These are phyloP conservation scores for Suillus weaverae DNA, from an alignment of 768 basidiomycete genomes.

Conservation along the genomic window DNA sequence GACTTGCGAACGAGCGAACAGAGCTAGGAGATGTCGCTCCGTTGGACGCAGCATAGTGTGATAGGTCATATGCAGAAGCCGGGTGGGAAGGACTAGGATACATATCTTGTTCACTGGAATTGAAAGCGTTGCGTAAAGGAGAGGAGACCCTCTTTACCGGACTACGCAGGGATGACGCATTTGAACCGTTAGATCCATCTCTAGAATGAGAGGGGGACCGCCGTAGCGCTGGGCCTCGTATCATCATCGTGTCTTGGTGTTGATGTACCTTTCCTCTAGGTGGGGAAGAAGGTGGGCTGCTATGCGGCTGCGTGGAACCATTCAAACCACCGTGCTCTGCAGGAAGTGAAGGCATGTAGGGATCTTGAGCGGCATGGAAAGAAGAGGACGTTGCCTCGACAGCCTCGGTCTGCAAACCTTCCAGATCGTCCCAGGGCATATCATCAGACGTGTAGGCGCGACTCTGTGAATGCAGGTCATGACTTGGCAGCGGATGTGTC, in stretches of 20 bases:
- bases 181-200: conserved; percentile 12
- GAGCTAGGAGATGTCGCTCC: conserved; percentile 27
- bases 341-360: not conserved
- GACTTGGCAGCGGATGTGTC: not conserved
- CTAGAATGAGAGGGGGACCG: conserved; percentile 13
- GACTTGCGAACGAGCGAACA: conserved; percentile 21
- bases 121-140: conserved; percentile 14
- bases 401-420: conserved; percentile 6
- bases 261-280: conserved; percentile 6
- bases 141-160: conserved; percentile 17
- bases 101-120: conserved; percentile 7
- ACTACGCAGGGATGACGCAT: conserved; percentile 11
- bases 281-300: conserved; percentile 5
- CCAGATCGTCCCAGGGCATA: conserved; percentile 18
- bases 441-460: conserved; percentile 14
- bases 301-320: not conserved
- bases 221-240: conserved; percentile 5
- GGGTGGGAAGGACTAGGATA: not conserved
- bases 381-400: not conserved
- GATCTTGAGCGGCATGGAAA: not conserved
- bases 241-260: conserved; percentile 6
- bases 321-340: not conserved
- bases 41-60: conserved; percentile 8
- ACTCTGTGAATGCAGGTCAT: conserved; percentile 6
- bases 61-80: conserved; percentile 5